A percentile compares a stretch with the other conserved stretches of the same genome.
These are phyloP conservation scores for Pseudocercospora fijiensis DNA, from an alignment of 2,329 filamentous ascomycete genomes.

Conservation along the genomic window DNA sequence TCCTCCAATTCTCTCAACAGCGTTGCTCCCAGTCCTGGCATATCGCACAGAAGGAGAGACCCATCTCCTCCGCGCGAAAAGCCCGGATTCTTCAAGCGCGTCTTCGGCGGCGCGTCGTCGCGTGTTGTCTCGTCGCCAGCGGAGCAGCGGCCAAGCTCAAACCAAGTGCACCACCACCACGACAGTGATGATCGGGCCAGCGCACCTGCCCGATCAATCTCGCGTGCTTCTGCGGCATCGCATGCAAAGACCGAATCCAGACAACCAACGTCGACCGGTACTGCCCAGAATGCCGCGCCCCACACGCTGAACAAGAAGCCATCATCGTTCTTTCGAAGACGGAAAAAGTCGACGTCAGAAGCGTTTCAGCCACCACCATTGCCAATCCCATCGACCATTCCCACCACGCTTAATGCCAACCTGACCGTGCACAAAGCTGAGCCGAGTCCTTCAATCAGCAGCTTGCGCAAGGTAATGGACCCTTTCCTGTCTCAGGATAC, in stretches of 20 bases:
- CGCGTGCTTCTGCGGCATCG: constrained; percentile 21
- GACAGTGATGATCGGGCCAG: constrained; percentile 19
- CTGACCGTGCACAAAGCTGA: constrained; percentile 50
- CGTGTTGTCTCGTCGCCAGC: constrained; percentile 28
- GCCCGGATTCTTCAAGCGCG: constrained; percentile 86
- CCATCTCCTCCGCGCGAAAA: constrained; percentile 48
- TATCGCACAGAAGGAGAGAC: constrained; percentile 39
- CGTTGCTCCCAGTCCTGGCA: constrained; percentile 51
- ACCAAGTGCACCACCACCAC: constrained; percentile 13
- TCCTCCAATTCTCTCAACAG: constrained; percentile 49
- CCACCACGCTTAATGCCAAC: constrained; percentile 35
- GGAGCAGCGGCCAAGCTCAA: constrained; percentile 24
- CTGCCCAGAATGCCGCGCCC: constrained; percentile 20
- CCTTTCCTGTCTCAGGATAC: constrained; percentile 62
- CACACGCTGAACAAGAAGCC: constrained; percentile 77
- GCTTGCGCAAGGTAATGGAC: constrained; percentile 81
- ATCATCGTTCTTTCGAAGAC: constrained; percentile 88
- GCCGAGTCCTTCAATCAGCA: constrained; percentile 63
- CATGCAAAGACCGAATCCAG: constrained; percentile 16
- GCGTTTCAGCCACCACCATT: constrained; percentile 60
- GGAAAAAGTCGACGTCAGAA: constrained; percentile 86
- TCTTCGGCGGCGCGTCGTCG: constrained; percentile 62
- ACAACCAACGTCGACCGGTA: constrained; percentile 14
- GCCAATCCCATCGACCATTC: constrained; percentile 38
- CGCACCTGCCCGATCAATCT: constrained; percentile 21